Evolutionary conservation across 2,329 filamentous ascomycete species (phyloP), one percentile per base, ranked within the genome.

Genomic region (Penicillium hordei): DNA sequence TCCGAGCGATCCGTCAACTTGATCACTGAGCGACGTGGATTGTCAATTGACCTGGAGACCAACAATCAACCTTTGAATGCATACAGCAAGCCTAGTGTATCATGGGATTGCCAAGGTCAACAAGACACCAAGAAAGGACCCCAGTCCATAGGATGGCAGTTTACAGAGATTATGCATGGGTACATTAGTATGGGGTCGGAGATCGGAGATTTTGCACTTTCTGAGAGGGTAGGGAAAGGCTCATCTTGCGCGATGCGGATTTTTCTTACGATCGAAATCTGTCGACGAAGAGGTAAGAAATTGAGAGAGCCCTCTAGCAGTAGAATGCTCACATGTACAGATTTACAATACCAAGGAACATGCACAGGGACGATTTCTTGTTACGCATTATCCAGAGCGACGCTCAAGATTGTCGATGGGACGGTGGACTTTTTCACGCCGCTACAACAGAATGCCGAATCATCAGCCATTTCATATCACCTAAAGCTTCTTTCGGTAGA

Each of bases 1-100:
- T 86, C 87, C 0, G 87, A 89, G 72, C 78, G 87, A 10, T 83
- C 83, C 0, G 80, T 89, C 7, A 81, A 84, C 51, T 68, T 78
- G 6, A 82, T 82, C 50, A 77, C 80, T 2, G 61, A 72, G 51
- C 72, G 74, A 9, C 66, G 76, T 7, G 64, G 66, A 0, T 74
- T 86, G 12, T 60, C 56, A 6, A 81, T 87, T 51, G 77, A 80
- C 57, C n/a, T 60, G 5, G 29, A 51, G 13, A 65, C 63, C 12
- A 15, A 21, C 12, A 65, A 65, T 40, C 58, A 55, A n/a, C 31
- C 42, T 13, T 43, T 63, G 23, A 39, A 61, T 23, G 17, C 45
- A 21, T 33, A 55, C 44, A 48, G 53, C 34, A 50, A 45, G 9
- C 61, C 57, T 21, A 48, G 40, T 34, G 12, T 42, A 7, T 6